Evolutionary conservation across 139 green algal species (phyloP).

Genomic region (Axilococcus clingmanii): DNA sequence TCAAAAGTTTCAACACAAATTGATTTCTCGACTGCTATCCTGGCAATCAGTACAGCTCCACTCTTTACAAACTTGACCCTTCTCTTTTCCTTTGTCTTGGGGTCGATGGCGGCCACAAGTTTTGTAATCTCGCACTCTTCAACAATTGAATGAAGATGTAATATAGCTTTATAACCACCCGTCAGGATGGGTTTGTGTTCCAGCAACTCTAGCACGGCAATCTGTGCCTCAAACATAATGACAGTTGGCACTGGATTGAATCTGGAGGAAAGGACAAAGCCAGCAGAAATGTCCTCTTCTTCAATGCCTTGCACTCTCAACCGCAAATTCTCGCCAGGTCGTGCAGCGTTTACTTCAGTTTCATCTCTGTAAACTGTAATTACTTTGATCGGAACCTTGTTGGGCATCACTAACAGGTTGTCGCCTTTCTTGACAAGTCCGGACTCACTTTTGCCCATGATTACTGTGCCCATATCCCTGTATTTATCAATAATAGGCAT

Average conservation of each 20-base stretch:
- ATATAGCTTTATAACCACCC: constrained; percentile 75
- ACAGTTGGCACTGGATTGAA: constrained; percentile 54
- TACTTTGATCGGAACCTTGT: constrained; percentile 85
- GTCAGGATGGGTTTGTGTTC: constrained; percentile 98
- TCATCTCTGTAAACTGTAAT: constrained; percentile 84
- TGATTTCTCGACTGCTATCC: constrained; percentile 58
- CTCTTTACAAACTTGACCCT: constrained; percentile 75
- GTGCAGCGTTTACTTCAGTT: constrained; percentile 65
- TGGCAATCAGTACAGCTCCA: constrained; percentile 36
- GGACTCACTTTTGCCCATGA: constrained; percentile 96
- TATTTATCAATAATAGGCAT: constrained; percentile 97
- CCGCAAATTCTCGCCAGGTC: constrained; percentile 74
- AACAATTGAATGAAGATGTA: constrained; percentile 79
- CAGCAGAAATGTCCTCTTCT: constrained; percentile 70
- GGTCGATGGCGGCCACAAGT: constrained; percentile 69
- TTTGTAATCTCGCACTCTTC: constrained; percentile 95
- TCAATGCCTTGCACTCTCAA: constrained; percentile 67
- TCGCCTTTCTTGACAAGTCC: constrained; percentile 76
- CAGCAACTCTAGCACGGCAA: constrained; percentile 63
- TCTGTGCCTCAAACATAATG: constrained; percentile 78
- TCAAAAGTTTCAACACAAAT: constrained; percentile 89
- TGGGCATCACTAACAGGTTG: constrained; percentile 87
- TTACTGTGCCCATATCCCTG: constrained; percentile 91
- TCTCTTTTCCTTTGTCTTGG: constrained; percentile 77
- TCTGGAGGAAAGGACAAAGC: constrained; percentile 87